Base-by-base conservation (phyloP, 2,329 filamentous ascomycete species). In the Neurospora sp. region DNA sequence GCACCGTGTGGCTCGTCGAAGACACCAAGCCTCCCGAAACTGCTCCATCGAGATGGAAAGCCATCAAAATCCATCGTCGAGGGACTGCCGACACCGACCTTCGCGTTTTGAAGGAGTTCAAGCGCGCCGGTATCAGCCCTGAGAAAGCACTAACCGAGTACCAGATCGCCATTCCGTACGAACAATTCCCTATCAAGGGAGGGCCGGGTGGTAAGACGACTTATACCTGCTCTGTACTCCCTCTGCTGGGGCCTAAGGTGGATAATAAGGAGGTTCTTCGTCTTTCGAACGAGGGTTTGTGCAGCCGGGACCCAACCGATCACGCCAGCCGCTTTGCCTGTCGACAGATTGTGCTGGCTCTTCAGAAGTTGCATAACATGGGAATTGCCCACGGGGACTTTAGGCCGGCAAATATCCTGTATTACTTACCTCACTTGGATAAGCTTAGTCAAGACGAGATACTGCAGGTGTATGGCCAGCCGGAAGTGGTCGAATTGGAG, bases 381-480 rank as follows among this genome's bases (percentile, higher is more conserved):
- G 43, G 67, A 0, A 65, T 70, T n/a, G 70, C 69, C 65, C 70
- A 71, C 17, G 70, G 69, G 3, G 70, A 71, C 33, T 67, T 70
- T n/a, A 38, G 70, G 12, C 67, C 69, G 8, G 43, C 52, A 0
- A 71, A 71, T 17, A 66, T 71, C 39, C 23, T 71, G 1, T 66
- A 41, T 33, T 36, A 36, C 8, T 5, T 68, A 4, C 36, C 41
- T n/a, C 62, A 69, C 41, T 11, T 69, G 12, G 46, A 71, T 28
- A 6, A 52, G 1, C 43, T 52, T 15, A 36, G 68, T 5, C 36
- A 69, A 2, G 68, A 69, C 10, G 68, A 71, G 3, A 62, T 71
- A 6, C 2, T 36, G 11, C 15, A 33, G 17, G 6, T 62, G 12
- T 62, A 62, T 8, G 52, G 5, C 0, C 52, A 36, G 15, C 52